Evolutionary conservation across 2,329 filamentous ascomycete genomes (phyloP), one percentile per base, ranked within the genome.

Genomic region (Escovopsis sp.): DNA sequence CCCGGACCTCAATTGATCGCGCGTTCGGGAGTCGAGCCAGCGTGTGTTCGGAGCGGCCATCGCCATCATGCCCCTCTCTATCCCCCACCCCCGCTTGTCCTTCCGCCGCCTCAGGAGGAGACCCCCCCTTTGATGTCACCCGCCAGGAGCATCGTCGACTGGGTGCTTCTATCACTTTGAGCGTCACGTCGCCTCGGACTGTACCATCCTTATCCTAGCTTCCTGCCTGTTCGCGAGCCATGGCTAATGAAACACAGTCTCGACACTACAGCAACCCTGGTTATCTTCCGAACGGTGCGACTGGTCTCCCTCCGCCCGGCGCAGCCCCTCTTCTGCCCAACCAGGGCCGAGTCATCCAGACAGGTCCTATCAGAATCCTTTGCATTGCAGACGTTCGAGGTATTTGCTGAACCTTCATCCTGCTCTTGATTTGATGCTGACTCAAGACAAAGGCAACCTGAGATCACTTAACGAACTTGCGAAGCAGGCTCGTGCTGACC

Each of bases 391-490:
- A 81, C 57, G 76, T 81, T 51, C 68, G 76, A 72, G 76, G 76
- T 80, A 60, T 33, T 30, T 18, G 18, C 34, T 33, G 17, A 21
- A 17, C 15, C 31, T 19, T 25, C 4, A 21, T 23, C 19, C 35
- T 19, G 25, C 11, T 25, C 39, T 37, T 34, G 15, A 35, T 28
- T 30, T 27, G 13, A 23, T 17, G 34, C 27, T 41, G 27, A 39
- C 34, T 14, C n/a, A 5, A 12, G 3, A 10, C n/a, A 18, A 9
- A 98, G 90, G 90, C 60, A 94, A 96, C 59, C 68, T 98, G 48
- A 77, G 80, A 62, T 94, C 90, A 46, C 68, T 98, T 51, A 98
- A 98, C 63, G 87, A 96, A 42, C 79, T 98, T 42, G 90, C 90
- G 45, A 92, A 84, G 61, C 82, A 90, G 55, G 88, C 90, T 43